Conservation (phyloP, 163 green algal genomes). For the Prototheca cutis region DNA sequence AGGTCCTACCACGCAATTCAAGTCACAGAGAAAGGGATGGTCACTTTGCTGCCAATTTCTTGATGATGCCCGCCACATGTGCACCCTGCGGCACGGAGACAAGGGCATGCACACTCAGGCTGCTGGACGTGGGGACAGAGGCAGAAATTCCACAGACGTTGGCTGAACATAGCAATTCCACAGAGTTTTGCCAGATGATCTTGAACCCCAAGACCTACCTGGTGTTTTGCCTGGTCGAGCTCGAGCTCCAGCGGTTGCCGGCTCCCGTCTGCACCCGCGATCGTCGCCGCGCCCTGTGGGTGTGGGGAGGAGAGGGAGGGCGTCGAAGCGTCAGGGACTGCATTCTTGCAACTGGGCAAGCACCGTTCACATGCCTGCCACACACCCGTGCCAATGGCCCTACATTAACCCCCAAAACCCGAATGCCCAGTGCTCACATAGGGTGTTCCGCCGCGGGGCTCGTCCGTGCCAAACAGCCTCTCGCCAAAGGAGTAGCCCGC, state of each 20-base stretch:
- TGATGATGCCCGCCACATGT: constrained; percentile 38
- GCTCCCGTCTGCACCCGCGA: constrained; percentile 50
- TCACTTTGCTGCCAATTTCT: constrained; percentile 40
- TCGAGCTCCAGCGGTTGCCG: constrained; percentile 53
- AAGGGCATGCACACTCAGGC: too few relatives aligned
- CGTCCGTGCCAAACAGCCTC: constrained; percentile 32
- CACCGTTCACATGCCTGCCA: background rate
- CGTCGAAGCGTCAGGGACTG: background rate
- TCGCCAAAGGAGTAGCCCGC: constrained; percentile 35
- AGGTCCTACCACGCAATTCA: too few relatives aligned
- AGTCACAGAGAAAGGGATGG: too few relatives aligned
- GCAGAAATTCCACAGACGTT: background rate
- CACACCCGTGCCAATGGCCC: background rate
- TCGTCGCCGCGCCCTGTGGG: constrained; percentile 48
- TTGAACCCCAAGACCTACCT: background rate
- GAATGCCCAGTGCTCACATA: too few relatives aligned
- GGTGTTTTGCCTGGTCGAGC: constrained; percentile 43
- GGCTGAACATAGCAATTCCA: background rate
- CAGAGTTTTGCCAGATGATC: background rate
- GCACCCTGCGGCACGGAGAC: too few relatives aligned
- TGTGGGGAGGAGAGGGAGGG: background rate
- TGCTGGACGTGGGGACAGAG: too few relatives aligned
- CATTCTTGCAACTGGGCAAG: background rate
- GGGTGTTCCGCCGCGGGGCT: constrained; percentile 50
- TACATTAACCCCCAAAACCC: too few relatives aligned